Evolutionary conservation across 306 rosid species (phyloP).

Genomic region (Heteromeles arbutifolia): DNA sequence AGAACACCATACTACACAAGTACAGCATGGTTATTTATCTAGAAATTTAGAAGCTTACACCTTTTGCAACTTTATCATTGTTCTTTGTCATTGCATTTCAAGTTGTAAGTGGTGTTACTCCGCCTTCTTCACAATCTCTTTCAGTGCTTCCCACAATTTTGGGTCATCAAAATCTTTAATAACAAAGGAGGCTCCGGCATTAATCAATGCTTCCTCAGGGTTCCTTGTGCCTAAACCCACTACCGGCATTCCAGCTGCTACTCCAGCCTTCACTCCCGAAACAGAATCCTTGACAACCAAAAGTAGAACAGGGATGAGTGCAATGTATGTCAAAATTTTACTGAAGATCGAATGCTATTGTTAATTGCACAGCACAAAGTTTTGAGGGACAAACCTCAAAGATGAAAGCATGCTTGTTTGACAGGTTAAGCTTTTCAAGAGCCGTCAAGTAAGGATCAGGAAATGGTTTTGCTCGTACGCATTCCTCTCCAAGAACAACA

Average conservation of each 20-base stretch:
- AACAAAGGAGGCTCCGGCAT: conserved; percentile 32
- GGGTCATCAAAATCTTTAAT: conserved; percentile 29
- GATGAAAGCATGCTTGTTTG: conserved; percentile 24
- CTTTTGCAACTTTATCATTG: neutral
- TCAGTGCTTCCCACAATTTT: conserved; percentile 24
- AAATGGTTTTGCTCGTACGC: conserved; percentile 33
- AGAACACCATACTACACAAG: no score
- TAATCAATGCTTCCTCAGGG: conserved; percentile 16
- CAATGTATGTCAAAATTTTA: neutral
- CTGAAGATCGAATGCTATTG: neutral
- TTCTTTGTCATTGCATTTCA: neutral
- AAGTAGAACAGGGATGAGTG: neutral
- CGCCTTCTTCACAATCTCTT: conserved; percentile 4
- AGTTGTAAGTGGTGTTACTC: neutral
- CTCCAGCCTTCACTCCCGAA: conserved; percentile 39
- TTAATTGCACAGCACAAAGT: neutral
- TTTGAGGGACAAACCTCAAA: conserved; percentile 24
- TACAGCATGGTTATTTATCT: no score
- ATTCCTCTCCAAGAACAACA: conserved; percentile 34
- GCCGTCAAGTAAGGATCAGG: conserved; percentile 46
- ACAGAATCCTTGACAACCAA: conserved; percentile 23
- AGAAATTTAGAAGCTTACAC: neutral
- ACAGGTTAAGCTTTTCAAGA: conserved; percentile 29
- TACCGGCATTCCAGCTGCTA: conserved; percentile 42
- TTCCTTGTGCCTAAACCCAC: conserved; percentile 35